phyloP scores from a whole-genome alignment of 495 filamentous ascomycete genomes.

The Ascobolus immersus region DNA sequence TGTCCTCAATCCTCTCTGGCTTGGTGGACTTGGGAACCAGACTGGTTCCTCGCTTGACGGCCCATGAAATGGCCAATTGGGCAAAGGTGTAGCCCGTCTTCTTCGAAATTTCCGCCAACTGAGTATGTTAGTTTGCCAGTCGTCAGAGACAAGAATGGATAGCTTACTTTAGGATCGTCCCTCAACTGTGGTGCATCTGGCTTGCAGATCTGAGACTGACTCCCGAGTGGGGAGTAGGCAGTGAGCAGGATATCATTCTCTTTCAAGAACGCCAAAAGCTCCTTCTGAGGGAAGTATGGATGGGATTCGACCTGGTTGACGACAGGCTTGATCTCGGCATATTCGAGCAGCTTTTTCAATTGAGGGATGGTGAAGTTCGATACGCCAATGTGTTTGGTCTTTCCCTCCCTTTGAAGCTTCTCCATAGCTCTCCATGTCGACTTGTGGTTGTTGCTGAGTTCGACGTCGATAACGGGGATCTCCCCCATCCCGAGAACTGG shows the following conservation, averaged over 20 bases:
- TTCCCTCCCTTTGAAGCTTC: conserved; percentile 29
- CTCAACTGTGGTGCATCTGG: no score
- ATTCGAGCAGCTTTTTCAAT: conserved; percentile 9
- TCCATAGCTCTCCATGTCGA: conserved; percentile 31
- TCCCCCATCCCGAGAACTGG: conserved; percentile 18
- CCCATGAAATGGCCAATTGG: conserved; percentile 29
- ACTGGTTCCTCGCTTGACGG: conserved; percentile 25
- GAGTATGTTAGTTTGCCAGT: no score
- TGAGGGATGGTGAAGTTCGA: conserved; percentile 23
- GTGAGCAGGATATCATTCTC: conserved; percentile 10
- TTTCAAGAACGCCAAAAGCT: conserved; percentile 10
- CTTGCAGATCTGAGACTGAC: conserved; percentile 40
- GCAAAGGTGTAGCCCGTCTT: conserved; percentile 22
- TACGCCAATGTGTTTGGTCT: conserved; percentile 31
- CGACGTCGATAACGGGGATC: conserved; percentile 26
- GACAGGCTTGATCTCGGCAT: conserved; percentile 10
- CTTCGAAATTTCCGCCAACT: conserved; percentile 21
- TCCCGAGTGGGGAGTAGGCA: conserved; percentile 16
- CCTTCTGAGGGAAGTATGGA: conserved; percentile 12
- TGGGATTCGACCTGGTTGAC: conserved; percentile 15
- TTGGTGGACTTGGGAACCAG: conserved; percentile 38
- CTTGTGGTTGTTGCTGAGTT: conserved; percentile 28
- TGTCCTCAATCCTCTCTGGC: conserved; percentile 29
- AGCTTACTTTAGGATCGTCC: no score
- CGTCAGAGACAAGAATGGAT: no score